A percentile compares a stretch with the other conserved stretches of the same genome.
Evolutionary conservation across 2,329 filamentous ascomycete genomes (phyloP).

Genomic region (Curvularia verruculosa): DNA sequence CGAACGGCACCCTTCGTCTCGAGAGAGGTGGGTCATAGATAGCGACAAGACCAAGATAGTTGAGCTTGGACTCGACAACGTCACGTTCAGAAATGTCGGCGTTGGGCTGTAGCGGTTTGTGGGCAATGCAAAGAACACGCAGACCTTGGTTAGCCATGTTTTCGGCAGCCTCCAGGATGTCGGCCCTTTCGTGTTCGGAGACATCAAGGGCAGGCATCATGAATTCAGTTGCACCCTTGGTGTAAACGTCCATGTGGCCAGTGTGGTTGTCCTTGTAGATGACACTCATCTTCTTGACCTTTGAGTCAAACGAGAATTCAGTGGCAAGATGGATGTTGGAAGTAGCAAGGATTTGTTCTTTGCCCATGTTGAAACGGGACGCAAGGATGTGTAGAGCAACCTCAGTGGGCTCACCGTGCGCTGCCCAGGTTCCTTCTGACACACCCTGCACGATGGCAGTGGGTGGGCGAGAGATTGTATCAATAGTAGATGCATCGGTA

Average conservation of each 20-base stretch:
- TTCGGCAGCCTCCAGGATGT: conserved; percentile 25
- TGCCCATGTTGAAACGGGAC: conserved; percentile 47
- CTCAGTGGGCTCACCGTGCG: conserved; percentile 48
- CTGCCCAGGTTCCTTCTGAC: conserved; percentile 39
- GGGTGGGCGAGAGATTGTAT: conserved; percentile 38
- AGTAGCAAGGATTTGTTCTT: conserved; percentile 35
- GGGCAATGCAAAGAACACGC: conserved; percentile 48
- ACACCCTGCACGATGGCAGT: conserved; percentile 32
- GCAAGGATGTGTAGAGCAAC: conserved; percentile 50
- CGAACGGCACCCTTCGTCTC: conserved; percentile 69
- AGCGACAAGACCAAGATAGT: conserved; percentile 80
- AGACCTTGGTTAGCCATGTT: conserved; percentile 49
- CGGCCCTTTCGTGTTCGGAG: conserved; percentile 36
- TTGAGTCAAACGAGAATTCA: conserved; percentile 50
- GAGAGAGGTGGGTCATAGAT: conserved; percentile 83
- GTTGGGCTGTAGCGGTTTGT: conserved; percentile 39
- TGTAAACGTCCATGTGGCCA: conserved; percentile 44
- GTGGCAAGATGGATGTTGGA: conserved; percentile 42
- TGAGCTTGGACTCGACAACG: conserved; percentile 70
- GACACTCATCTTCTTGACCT: conserved; percentile 51
- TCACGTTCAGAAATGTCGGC: conserved; percentile 56
- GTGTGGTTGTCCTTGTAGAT: conserved; percentile 44
- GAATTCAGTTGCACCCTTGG: conserved; percentile 49
- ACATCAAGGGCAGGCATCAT: conserved; percentile 43
- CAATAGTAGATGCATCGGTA: conserved; percentile 41